phyloP scores from a whole-genome alignment of 805 yeast genomes.

The Clavispora santaluciae region DNA sequence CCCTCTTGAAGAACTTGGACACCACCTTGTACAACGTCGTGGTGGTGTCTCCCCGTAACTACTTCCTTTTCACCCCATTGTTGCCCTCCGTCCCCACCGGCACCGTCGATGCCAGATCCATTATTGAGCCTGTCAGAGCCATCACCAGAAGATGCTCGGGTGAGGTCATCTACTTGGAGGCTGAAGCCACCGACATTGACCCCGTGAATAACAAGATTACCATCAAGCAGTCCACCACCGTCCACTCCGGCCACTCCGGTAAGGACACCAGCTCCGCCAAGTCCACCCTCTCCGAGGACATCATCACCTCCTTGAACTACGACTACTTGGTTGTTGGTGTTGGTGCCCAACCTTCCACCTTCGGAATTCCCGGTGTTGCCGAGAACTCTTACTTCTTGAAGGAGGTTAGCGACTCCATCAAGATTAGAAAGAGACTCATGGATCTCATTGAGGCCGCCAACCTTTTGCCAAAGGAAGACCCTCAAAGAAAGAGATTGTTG shows the following conservation, averaged over 20 bases:
- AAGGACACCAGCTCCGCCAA: conserved; percentile 42
- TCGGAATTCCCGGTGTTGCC: conserved; percentile 90
- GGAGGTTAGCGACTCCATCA: conserved; percentile 84
- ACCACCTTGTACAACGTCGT: conserved; percentile 84
- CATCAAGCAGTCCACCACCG: conserved; percentile 57
- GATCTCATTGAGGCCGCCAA: conserved; percentile 87
- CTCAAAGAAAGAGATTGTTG: conserved; percentile 79
- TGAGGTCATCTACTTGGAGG: conserved; percentile 81
- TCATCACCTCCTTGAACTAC: conserved; percentile 48
- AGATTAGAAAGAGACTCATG: conserved; percentile 77
- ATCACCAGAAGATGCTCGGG: conserved; percentile 76
- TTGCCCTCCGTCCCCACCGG: conserved; percentile 95
- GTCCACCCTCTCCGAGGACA: conserved; percentile 39
- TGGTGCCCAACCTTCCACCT: conserved; percentile 93
- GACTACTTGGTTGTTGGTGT: conserved; percentile 90
- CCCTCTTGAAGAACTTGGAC: conserved; percentile 78
- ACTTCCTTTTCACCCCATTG: conserved; percentile 92
- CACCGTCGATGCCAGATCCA: conserved; percentile 82
- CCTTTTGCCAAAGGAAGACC: conserved; percentile 65
- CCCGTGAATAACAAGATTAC: conserved; percentile 60
- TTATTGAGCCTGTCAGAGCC: conserved; percentile 87
- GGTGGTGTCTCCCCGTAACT: conserved; percentile 90
- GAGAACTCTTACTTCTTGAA: conserved; percentile 86
- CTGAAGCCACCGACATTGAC: conserved; percentile 83
- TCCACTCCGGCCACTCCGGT: conserved; percentile 50